phyloP scores from a whole-genome alignment of 2,329 filamentous ascomycete genomes.

The Nannizzia gypsea region DNA sequence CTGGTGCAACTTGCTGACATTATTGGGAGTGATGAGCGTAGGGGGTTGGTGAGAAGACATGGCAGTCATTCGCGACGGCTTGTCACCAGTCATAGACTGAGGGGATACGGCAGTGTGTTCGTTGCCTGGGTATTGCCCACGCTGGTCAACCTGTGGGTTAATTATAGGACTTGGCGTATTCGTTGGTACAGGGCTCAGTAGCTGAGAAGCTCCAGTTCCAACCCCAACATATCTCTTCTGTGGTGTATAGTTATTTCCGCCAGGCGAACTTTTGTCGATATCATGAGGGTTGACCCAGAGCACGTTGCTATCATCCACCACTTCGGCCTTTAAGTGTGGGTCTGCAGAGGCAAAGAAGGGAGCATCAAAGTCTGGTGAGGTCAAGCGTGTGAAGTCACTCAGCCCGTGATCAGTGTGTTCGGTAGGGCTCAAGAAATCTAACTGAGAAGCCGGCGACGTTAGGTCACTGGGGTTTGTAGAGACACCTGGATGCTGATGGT shows the following conservation, averaged over 20 bases:
- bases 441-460: conserved; percentile 16
- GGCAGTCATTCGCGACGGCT: conserved; percentile 9
- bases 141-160: conserved; percentile 13
- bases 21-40: conserved; percentile 18
- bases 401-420: conserved; percentile 19
- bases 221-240: not conserved
- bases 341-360: conserved; percentile 1
- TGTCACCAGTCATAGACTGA: not conserved
- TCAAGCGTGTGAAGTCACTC: conserved; percentile 7
- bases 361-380: conserved; percentile 7
- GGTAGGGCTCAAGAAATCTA: conserved; percentile 22
- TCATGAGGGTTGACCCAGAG: conserved; percentile 9
- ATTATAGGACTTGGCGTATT: conserved; percentile 23
- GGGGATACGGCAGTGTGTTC: conserved; percentile 3
- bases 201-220: conserved; percentile 18
- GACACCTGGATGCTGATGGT: not conserved
- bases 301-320: not conserved
- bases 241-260: not conserved
- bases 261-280: not conserved
- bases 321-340: not conserved
- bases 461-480: conserved; percentile 8
- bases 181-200: conserved; percentile 25
- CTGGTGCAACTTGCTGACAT: conserved; percentile 19
- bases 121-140: not conserved
- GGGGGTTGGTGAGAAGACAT: conserved; percentile 14